Evolutionary conservation across 306 rosid genomes (phyloP), one percentile per base, ranked within the genome.

Genomic region (Arachis hypogaea): DNA sequence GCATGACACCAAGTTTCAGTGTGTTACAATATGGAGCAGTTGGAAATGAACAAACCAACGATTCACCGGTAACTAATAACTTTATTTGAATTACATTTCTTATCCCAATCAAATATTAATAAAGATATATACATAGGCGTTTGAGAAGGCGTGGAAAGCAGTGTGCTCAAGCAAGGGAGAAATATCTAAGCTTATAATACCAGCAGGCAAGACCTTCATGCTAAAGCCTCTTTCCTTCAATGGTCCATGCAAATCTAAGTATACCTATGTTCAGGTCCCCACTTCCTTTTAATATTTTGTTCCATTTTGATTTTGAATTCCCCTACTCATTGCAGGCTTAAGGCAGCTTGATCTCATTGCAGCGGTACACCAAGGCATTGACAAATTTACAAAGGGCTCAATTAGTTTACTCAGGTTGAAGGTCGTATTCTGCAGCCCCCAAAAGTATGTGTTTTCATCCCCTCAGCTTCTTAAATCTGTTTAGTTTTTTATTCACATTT

Each of bases 11-110:
- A 54, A 82, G 63, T 72, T 82, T 85, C 78, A 73, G 79, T 60
- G 88, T 85, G 60, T 63, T 82, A 70, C 9, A 76, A 4, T 85
- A 85, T 79, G 88, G 86, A 63, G 88, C 88, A 62, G 73, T 64
- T 51, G 88, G 88, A 76, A 78, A 85, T 85, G 84, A 82, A 76
- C 16, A 73, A 63, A 76, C 69, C 60, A 68, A 85, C 42, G 88
- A 85, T 47, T 85, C 88, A 42, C 86, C 83, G 0, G 88, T 85
- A 85, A 22, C 28, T 22, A 22, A 22, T 22, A 22, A 22, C 28
- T 1, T 18, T 18, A 18, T 18, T 22, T 22, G 28, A 22, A 22
- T 22, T 22, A 22, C 28, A 22, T 22, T 22, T 22, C 28, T 22
- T 22, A 22, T 22, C 28, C 14, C 14, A 14, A 14, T 22, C 28